Evolutionary conservation across 768 basidiomycete species (phyloP).

Genomic region (Sporobolomyces pararoseus): DNA sequence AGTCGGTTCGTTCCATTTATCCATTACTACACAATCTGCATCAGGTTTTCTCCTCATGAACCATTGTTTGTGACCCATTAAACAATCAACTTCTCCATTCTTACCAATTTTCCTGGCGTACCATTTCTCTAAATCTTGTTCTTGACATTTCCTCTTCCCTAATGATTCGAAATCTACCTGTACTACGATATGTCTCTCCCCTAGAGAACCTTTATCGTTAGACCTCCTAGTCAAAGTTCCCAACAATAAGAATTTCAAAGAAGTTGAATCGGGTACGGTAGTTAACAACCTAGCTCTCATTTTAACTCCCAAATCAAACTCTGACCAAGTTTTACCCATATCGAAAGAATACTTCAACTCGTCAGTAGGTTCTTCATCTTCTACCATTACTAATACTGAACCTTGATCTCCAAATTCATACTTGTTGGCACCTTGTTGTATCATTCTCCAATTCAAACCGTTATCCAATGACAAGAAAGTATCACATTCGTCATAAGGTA

Average conservation of each 20-base stretch:
- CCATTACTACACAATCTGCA: constrained; percentile 81
- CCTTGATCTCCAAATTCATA: constrained; percentile 93
- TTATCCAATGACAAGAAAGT: constrained; percentile 90
- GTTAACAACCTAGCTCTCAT: constrained; percentile 72
- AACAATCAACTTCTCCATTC: constrained; percentile 60
- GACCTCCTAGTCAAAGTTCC: constrained; percentile 68
- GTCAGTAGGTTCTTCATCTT: constrained; percentile 76
- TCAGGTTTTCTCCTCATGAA: constrained; percentile 77
- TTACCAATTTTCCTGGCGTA: constrained; percentile 62
- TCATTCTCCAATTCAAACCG: constrained; percentile 80
- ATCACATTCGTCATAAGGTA: constrained; percentile 77
- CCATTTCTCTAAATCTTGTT: constrained; percentile 79
- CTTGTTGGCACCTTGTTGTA: constrained; percentile 70
- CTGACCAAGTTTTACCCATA: constrained; percentile 76
- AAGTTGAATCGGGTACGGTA: constrained; percentile 90
- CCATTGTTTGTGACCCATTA: constrained; percentile 99
- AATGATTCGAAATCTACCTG: constrained; percentile 77
- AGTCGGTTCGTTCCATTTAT: constrained; percentile 83
- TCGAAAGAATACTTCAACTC: constrained; percentile 73
- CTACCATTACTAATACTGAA: constrained; percentile 71
- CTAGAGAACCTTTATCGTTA: constrained; percentile 48
- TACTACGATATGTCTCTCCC: constrained; percentile 65
- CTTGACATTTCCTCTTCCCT: constrained; percentile 63
- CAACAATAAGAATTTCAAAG: constrained; percentile 88
- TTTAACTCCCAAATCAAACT: constrained; percentile 65